Evolutionary conservation across 2,329 filamentous ascomycete genomes (phyloP).

Genomic region (Fusarium illudens): DNA sequence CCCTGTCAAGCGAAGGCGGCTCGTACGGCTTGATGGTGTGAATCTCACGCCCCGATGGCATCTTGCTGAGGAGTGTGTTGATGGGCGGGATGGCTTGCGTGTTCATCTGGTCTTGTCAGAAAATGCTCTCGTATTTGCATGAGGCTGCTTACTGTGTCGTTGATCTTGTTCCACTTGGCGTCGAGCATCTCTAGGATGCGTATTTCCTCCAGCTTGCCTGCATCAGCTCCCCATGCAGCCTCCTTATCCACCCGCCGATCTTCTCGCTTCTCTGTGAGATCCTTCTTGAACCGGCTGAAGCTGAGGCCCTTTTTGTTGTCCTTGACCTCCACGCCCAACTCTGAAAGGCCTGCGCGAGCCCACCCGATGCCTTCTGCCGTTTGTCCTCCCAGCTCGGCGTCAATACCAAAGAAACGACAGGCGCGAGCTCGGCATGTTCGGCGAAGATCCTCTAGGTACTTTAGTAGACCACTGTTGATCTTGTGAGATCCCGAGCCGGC

Average conservation of each 20-base stretch:
- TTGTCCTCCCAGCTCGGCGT: slow-evolving; percentile 83
- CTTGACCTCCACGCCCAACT: slow-evolving; percentile 71
- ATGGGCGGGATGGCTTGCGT: slow-evolving; percentile 78
- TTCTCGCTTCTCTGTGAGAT: slow-evolving; percentile 79
- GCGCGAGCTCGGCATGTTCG: slow-evolving; percentile 82
- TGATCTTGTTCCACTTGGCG: slow-evolving; percentile 89
- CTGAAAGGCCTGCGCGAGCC: slow-evolving; percentile 78
- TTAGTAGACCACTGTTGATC: slow-evolving; percentile 71
- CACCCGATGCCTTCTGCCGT: slow-evolving; percentile 88
- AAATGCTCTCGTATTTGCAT: not conserved
- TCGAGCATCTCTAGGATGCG: slow-evolving; percentile 88
- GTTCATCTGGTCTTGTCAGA: slow-evolving; percentile 67
- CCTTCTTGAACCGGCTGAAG: slow-evolving; percentile 74
- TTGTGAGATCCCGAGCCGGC: slow-evolving; percentile 53
- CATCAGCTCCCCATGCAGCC: slow-evolving; percentile 80
- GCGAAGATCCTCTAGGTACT: slow-evolving; percentile 79
- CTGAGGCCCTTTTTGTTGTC: slow-evolving; percentile 63
- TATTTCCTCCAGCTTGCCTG: slow-evolving; percentile 83
- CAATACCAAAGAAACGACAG: slow-evolving; percentile 89
- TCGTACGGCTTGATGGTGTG: slow-evolving; percentile 75
- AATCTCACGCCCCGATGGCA: slow-evolving; percentile 90
- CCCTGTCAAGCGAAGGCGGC: slow-evolving; percentile 70
- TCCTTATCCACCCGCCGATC: slow-evolving; percentile 81
- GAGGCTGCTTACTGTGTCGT: slow-evolving; percentile 76
- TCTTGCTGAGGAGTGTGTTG: slow-evolving; percentile 75